phyloP scores from a whole-genome alignment of 441 rosid species.

The Eutrema salsugineum region DNA sequence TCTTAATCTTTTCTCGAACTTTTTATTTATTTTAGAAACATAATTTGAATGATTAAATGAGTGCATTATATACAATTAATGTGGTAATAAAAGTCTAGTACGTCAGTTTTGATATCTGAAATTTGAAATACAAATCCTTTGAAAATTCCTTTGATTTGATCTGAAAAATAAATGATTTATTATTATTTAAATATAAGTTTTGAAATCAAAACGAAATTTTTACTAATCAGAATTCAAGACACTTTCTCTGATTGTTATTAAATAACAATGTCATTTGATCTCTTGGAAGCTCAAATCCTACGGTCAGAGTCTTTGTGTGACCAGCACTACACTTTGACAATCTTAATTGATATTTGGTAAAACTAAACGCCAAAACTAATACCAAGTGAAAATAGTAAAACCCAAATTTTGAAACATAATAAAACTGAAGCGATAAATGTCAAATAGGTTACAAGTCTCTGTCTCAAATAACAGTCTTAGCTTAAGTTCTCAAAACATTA shows the following conservation, averaged over 20 bases:
- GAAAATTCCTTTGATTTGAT: too few species aligned
- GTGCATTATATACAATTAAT: slow-evolving; percentile 2
- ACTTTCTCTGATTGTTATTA: not conserved
- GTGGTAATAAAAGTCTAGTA: slow-evolving; percentile 3
- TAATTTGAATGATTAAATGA: slow-evolving; percentile 12
- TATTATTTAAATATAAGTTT: not conserved
- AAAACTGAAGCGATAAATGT: not conserved
- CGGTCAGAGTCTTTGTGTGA: too few species aligned
- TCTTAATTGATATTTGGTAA: not conserved
- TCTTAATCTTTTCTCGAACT: not conserved
- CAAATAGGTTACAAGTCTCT: not conserved
- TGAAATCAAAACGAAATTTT: not conserved
- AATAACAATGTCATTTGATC: too few species aligned
- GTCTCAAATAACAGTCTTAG: not conserved
- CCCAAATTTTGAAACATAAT: not conserved
- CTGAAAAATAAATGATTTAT: not conserved
- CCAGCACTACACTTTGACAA: too few species aligned
- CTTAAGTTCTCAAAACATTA: not conserved
- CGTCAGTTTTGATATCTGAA: slow-evolving; percentile 22
- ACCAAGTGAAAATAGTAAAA: not conserved
- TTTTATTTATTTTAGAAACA: not conserved
- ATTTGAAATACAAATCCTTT: slow-evolving; percentile 14
- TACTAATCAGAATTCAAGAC: not conserved
- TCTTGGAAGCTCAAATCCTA: too few species aligned
- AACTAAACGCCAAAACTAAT: not conserved